Evolutionary conservation across 2,329 filamentous ascomycete genomes (phyloP), one percentile per base, ranked within the genome.

Genomic region (Nigrospora oryzae): DNA sequence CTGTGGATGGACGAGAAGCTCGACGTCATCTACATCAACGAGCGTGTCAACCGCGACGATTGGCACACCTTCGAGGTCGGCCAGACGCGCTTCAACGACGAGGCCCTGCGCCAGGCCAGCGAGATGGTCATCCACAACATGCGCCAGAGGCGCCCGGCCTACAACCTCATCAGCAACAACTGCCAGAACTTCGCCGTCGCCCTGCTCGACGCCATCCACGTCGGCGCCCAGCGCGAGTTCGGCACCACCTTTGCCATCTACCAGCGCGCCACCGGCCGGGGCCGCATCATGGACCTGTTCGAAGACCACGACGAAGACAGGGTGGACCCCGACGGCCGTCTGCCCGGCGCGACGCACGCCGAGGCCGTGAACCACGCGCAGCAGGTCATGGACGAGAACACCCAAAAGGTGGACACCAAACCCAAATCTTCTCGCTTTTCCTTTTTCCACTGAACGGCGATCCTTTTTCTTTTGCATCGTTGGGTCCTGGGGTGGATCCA

Each of bases 1-100:
- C 59, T 80, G n/a, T 80, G 76, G 75, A 79, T 79, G 75, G 74
- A 79, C 36, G 75, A 79, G 54, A 62, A 71, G 11, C 68, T 79
- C 11, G 63, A 78, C 51, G 67, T 79, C 19, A 78, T 79, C 40
- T 79, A 79, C 52, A 75, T 69, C 41, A 79, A 79, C 46, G 69
- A 69, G 17, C 62, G 54, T 40, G 49, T 74, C n/a, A 56, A 64
- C 0, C 59, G 61, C 4, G 67, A 68, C 1, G 66, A 74, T 33
- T 78, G 74, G 74, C 64, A 61, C 7, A 74, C 69, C 0, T 77
- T 74, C 42, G 54, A 64, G 16, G 73, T 77, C 0, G 74, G 74
- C 15, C 64, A 71, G 56, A 77, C 74, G 16, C 64, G 65, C 6
- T 76, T 77, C 50, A 77, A 75, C 45, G 74, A 78, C 47, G 72